Conservation (phyloP, 805 yeast species). For the Kluyveromyces aestuarii region DNA sequence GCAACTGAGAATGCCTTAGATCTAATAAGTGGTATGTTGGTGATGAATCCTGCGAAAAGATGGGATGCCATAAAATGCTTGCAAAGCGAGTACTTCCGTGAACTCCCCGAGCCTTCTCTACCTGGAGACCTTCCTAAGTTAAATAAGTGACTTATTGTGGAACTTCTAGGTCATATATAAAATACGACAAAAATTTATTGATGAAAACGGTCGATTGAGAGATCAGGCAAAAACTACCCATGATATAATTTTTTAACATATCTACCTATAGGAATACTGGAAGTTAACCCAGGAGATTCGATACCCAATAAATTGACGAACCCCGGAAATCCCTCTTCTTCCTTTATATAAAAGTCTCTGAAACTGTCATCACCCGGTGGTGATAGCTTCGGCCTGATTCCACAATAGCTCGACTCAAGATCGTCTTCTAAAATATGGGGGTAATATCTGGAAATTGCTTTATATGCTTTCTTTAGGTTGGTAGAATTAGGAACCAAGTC, state of each 20-base stretch:
- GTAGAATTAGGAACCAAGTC: constrained; percentile 41
- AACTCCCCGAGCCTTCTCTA: constrained; percentile 63
- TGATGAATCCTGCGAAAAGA: constrained; percentile 70
- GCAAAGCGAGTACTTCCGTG: constrained; percentile 57
- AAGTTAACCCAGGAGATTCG: constrained; percentile 85
- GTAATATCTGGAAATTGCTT: constrained; percentile 52
- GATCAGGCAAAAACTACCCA: neutral
- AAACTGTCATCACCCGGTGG: constrained; percentile 39
- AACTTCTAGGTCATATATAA: neutral
- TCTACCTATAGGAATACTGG: constrained; percentile 75
- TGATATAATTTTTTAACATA: constrained; percentile 39
- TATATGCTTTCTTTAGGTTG: constrained; percentile 46
- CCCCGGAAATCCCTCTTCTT: constrained; percentile 66
- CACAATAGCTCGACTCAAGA: constrained; percentile 61
- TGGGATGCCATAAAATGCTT: constrained; percentile 58
- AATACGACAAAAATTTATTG: neutral
- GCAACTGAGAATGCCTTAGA: constrained; percentile 82
- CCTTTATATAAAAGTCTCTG: constrained; percentile 64
- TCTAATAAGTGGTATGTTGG: constrained; percentile 61
- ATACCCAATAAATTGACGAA: constrained; percentile 75
- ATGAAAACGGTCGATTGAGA: neutral
- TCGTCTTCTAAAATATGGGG: constrained; percentile 47
- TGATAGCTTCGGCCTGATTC: constrained; percentile 72
- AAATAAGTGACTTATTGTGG: neutral
- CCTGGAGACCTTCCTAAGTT: constrained; percentile 46